phyloP scores from a whole-genome alignment of 495 filamentous ascomycete species.

The Immersiella caudata region DNA sequence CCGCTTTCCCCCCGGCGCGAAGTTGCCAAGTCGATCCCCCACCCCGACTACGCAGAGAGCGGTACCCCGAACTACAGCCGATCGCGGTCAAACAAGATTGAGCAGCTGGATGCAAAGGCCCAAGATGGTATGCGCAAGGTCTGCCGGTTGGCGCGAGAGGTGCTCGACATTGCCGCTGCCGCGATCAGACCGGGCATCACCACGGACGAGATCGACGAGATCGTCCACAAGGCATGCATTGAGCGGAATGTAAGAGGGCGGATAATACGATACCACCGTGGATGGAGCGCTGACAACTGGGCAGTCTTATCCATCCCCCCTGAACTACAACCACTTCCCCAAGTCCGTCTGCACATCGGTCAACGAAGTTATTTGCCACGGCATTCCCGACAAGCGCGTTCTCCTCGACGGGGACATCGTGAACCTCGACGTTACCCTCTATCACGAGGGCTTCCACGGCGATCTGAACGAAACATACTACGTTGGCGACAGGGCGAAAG shows the following conservation, averaged over 20 bases:
- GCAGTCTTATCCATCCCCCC: conserved; percentile 93
- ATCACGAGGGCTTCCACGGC: conserved; percentile 85
- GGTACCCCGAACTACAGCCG: conserved; percentile 82
- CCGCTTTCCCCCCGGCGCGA: conserved; percentile 74
- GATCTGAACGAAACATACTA: conserved; percentile 95
- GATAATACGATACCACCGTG: not conserved
- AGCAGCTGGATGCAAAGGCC: conserved; percentile 74
- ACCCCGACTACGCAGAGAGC: conserved; percentile 82
- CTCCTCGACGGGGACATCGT: conserved; percentile 84
- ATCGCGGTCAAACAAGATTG: conserved; percentile 75
- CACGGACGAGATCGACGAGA: conserved; percentile 93
- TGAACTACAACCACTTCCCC: conserved; percentile 96
- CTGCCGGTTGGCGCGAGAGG: conserved; percentile 84
- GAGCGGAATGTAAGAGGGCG: conserved; percentile 74
- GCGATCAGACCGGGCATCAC: conserved; percentile 85
- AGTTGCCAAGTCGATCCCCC: conserved; percentile 77
- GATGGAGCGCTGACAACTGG: conserved; percentile 20
- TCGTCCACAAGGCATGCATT: conserved; percentile 93
- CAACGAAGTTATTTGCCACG: conserved; percentile 97
- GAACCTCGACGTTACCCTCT: conserved; percentile 87
- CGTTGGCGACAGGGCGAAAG: conserved; percentile 73
- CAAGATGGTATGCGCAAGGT: conserved; percentile 91
- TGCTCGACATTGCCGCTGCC: conserved; percentile 86
- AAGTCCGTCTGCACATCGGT: conserved; percentile 96
- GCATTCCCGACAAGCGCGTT: conserved; percentile 80